phyloP scores from a whole-genome alignment of 768 basidiomycete genomes.

The Pisolithus microcarpus region DNA sequence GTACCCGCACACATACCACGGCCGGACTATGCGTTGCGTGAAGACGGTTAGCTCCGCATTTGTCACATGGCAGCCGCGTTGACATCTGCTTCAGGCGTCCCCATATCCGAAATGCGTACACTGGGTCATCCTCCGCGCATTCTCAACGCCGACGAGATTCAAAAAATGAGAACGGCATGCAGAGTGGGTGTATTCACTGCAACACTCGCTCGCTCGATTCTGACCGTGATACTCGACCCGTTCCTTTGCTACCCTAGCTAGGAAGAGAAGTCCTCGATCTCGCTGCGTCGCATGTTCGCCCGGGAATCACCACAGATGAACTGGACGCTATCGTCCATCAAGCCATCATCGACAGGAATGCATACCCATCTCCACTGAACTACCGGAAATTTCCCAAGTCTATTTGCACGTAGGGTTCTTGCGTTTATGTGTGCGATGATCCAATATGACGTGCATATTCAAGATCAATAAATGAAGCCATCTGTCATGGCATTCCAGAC shows the following conservation, averaged over 20 bases:
- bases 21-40: conserved; percentile 74
- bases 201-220: background rate
- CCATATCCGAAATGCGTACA: conserved; percentile 49
- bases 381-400: conserved; percentile 93
- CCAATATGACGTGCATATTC: conserved; percentile 2
- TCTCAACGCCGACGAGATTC: conserved; percentile 67
- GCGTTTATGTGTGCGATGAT: background rate
- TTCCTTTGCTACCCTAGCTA: conserved; percentile 44
- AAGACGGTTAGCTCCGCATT: conserved; percentile 44
- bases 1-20: conserved; percentile 79
- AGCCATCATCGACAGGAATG: conserved; percentile 80
- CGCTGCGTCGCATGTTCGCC: conserved; percentile 75
- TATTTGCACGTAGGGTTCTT: conserved; percentile 76
- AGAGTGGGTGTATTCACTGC: conserved; percentile 45
- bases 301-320: conserved; percentile 95
- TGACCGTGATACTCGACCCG: background rate
- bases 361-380: conserved; percentile 91
- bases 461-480: conserved; percentile 89
- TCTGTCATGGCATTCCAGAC: conserved; percentile 97
- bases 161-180: conserved; percentile 84
- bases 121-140: conserved; percentile 59
- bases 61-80: background rate
- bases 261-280: conserved; percentile 89
- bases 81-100: conserved; percentile 40
- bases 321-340: conserved; percentile 91